Base-by-base conservation (phyloP, 2,329 filamentous ascomycete genomes). In the Zymoseptoria passerinii region DNA sequence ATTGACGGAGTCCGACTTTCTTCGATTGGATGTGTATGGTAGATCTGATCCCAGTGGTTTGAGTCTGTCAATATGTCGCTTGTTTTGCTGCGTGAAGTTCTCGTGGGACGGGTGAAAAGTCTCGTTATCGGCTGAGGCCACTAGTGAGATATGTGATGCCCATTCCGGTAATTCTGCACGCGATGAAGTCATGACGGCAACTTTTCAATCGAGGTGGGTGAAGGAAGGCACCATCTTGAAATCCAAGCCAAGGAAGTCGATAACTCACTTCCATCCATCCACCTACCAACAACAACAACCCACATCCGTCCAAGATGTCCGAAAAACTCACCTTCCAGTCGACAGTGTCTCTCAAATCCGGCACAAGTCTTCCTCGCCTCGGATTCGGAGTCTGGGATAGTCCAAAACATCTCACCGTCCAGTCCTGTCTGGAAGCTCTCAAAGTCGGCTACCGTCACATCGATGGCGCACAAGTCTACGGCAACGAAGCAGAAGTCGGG, bases 381-480 rank as follows among this genome's bases (percentile, higher is more conserved):
- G 87, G 87, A 10, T 89, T 90, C 67, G 87, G 87, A 53, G 85
- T 89, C 60, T 90, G 76, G 44, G 69, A 79, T 49, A 75, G 77
- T 61, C 88, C 84, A 70, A 57, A 53, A 29, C 52, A 71, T 48
- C 55, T 66, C 29, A 71, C 67, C 13, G 75, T 79, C 8, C 69
- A 78, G 35, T 85, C 86, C 1, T 84, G 81, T 63, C 74, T 82
- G 3, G 76, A 77, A 50, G 87, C 84, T 1, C 73, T 87, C 54
- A 73, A 77, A 44, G 71, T 73, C 8, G 83, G 83, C 28, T 87
- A 87, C 69, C 79, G 83, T 40, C 83, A 86, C 67, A 81, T 87
- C 56, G 84, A 87, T 71, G 82, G 85, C 0, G 88, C 87, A 0
- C 83, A 86, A 68, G 83, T 82, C 70, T 91, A 90, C 70, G 80